Conservation (phyloP, 495 filamentous ascomycete species). For the Xylaria intraflava region DNA sequence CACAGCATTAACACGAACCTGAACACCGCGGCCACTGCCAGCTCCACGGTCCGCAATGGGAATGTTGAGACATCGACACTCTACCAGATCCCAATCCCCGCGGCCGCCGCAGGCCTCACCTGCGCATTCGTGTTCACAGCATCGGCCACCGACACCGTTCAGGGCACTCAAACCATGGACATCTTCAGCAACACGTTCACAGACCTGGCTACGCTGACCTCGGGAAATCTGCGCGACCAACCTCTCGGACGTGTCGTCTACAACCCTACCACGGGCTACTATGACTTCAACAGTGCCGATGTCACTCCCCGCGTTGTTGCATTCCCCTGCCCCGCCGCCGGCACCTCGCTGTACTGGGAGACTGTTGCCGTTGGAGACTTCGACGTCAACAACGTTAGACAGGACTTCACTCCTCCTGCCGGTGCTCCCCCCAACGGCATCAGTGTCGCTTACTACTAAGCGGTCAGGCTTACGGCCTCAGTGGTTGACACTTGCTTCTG, state of each 20-base stretch:
- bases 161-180: constrained; percentile 10
- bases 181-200: constrained; percentile 20
- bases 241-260: constrained; percentile 16
- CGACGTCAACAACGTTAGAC: constrained; percentile 16
- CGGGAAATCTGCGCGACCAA: constrained; percentile 18
- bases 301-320: constrained; percentile 11
- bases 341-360: constrained; percentile 19
- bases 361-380: constrained; percentile 14
- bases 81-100: constrained; percentile 24
- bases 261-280: constrained; percentile 12
- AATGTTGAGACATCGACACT: constrained; percentile 18
- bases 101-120: constrained; percentile 13
- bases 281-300: constrained; percentile 13
- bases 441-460: constrained; percentile 19
- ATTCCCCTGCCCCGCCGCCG: constrained; percentile 21
- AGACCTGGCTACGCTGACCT: constrained; percentile 12
- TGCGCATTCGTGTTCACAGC: constrained; percentile 20
- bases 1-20: constrained; percentile 17
- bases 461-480: not conserved
- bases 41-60: constrained; percentile 11
- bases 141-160: constrained; percentile 3
- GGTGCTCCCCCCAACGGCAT: constrained; percentile 15
- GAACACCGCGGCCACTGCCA: constrained; percentile 4
- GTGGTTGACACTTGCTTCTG: not conserved
- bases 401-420: constrained; percentile 17